Evolutionary conservation across 805 yeast genomes (phyloP).

Genomic region (Wickerhamomyces canadensis): DNA sequence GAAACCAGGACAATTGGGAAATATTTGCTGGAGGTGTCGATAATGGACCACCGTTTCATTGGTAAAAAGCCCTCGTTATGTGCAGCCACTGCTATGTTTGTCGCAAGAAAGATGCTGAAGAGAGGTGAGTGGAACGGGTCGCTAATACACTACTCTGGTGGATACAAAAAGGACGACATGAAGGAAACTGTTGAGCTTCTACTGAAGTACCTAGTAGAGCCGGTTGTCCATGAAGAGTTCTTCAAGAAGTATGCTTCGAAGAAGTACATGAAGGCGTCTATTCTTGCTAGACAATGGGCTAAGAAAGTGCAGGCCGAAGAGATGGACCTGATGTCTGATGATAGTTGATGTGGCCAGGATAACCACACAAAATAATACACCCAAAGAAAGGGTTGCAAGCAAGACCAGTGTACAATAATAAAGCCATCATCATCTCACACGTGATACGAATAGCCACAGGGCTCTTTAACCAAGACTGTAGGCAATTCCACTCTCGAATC

Average conservation of each 20-base stretch:
- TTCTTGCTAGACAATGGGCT: slow-evolving; percentile 79
- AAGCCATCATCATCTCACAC: too few species aligned
- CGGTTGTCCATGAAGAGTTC: slow-evolving; percentile 85
- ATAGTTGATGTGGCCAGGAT: not conserved
- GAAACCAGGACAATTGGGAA: slow-evolving; percentile 82
- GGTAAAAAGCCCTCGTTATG: slow-evolving; percentile 70
- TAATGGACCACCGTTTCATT: slow-evolving; percentile 71
- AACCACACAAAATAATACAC: too few species aligned
- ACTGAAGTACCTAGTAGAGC: slow-evolving; percentile 69
- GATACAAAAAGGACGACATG: slow-evolving; percentile 70
- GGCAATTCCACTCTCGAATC: too few species aligned
- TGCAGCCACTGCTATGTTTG: slow-evolving; percentile 85
- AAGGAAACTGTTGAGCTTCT: slow-evolving; percentile 67
- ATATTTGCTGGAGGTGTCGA: slow-evolving; percentile 71
- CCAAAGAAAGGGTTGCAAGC: too few species aligned
- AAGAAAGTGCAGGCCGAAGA: slow-evolving; percentile 38
- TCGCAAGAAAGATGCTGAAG: slow-evolving; percentile 68
- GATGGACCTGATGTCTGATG: slow-evolving; percentile 9
- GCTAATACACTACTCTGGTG: slow-evolving; percentile 86
- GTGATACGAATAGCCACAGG: too few species aligned
- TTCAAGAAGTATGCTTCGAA: slow-evolving; percentile 88
- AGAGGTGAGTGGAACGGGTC: slow-evolving; percentile 77
- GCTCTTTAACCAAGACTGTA: too few species aligned
- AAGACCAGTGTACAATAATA: too few species aligned
- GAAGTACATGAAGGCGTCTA: slow-evolving; percentile 79